Conservation (phyloP, 306 rosid species). For the Vicia faba region DNA sequence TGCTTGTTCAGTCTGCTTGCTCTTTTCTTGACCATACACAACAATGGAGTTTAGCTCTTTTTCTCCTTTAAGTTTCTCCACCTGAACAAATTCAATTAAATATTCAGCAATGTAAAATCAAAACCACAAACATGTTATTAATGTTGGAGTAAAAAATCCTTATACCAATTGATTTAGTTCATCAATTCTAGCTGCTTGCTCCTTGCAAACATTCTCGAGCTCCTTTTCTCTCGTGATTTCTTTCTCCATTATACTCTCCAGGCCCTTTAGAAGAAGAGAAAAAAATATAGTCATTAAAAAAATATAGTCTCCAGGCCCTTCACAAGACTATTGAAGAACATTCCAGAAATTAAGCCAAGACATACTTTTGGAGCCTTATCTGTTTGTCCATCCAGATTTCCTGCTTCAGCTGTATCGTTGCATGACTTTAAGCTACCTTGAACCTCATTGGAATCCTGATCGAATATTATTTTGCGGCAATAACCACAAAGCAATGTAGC, state of each 20-base stretch:
- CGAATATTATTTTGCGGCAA: constrained; percentile 53
- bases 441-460: constrained; percentile 48
- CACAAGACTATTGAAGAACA: neutral
- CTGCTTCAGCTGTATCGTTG: constrained; percentile 44
- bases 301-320: neutral
- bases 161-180: constrained; percentile 67
- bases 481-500: constrained; percentile 62
- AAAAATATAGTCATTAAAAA: too few species aligned
- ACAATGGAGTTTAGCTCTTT: constrained; percentile 42
- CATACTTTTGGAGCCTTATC: constrained; percentile 50
- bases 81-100: constrained; percentile 44
- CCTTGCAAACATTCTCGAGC: constrained; percentile 64
- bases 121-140: constrained; percentile 27
- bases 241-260: constrained; percentile 36
- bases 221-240: constrained; percentile 52
- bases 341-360: constrained; percentile 16
- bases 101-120: constrained; percentile 19
- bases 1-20: constrained; percentile 42
- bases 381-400: constrained; percentile 37
- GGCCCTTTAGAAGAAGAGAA: constrained; percentile 36
- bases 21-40: constrained; percentile 45
- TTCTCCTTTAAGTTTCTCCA: constrained; percentile 56
- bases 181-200: constrained; percentile 76
- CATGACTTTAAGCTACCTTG: constrained; percentile 53
- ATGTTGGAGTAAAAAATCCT: constrained; percentile 12